Conservation (phyloP, 768 basidiomycete genomes). For the Mycena leptocephala region DNA sequence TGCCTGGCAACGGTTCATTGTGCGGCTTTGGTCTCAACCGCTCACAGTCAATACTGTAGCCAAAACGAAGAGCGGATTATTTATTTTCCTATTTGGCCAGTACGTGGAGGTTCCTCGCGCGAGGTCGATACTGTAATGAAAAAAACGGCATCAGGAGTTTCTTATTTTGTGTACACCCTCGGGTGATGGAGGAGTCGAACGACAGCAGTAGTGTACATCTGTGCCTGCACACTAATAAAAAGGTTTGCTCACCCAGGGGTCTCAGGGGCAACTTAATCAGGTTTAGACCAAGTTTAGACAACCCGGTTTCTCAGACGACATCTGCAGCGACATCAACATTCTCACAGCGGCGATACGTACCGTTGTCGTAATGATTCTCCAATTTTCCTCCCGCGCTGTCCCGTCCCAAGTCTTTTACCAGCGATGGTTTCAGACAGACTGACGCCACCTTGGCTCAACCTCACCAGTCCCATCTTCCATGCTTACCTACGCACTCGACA, state of each 20-base stretch:
- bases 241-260: not conserved
- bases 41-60: no score
- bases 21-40: no score
- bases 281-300: not conserved
- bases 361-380: not conserved
- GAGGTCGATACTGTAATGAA: no score
- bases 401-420: not conserved
- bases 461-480: not conserved
- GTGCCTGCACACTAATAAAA: no score
- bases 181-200: not conserved
- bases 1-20: no score
- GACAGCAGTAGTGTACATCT: no score
- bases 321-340: not conserved
- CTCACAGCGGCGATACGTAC: not conserved
- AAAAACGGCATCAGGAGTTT: no score
- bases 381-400: not conserved
- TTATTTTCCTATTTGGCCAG: no score
- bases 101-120: no score
- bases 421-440: not conserved
- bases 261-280: not conserved
- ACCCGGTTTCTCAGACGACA: not conserved
- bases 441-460: not conserved
- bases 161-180: no score
- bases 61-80: no score
- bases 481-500: not conserved